Evolutionary conservation across 768 basidiomycete species (phyloP), one percentile per base, ranked within the genome.

Genomic region (Cystobasidium onofrii): DNA sequence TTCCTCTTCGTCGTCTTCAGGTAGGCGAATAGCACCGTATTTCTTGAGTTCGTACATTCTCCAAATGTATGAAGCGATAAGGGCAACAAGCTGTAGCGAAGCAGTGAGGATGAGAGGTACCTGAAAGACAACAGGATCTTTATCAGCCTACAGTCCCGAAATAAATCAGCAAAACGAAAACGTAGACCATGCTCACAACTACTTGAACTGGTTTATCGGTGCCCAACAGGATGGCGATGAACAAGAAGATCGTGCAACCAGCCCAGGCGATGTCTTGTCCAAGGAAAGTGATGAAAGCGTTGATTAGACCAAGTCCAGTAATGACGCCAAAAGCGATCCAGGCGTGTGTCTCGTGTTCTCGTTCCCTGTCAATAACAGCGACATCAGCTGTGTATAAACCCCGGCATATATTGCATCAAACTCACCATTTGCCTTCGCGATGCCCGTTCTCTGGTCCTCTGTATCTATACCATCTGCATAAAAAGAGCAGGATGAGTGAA

Each of bases 271-370:
- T 39, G 13, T 60, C 75, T n/a, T 74, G 54, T 27, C 69, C 74
- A 0, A 81, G 76, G 43, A 81, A 77, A 55, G 79, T 64, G 75
- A 81, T 78, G 55, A 81, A 78, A 50, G 80, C 71, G 69, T 77
- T 84, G 41, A 87, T 39, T 0, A 89, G 77, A 1, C 86, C 86
- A 74, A 86, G 86, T 9, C 84, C 84, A 10, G 88, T 82, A 31
- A 92, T 82, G 25, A 88, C 86, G 1, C 85, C 87, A 55, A 93
- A 87, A 0, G 89, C 92, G 0, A 88, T 83, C 87, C 88, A 91
- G 0, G 87, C 84, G 75, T 89, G 86, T 64, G 84, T 85, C 0
- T 80, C 82, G 46, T 87, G 87, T 75, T 89, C 77, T 3, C 78
- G 84, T 61, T 85, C 81, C 0, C 84, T 86, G 10, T 84, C 63